Conservation (phyloP, 176 grass and related monocot species). For the Musa beccarii region DNA sequence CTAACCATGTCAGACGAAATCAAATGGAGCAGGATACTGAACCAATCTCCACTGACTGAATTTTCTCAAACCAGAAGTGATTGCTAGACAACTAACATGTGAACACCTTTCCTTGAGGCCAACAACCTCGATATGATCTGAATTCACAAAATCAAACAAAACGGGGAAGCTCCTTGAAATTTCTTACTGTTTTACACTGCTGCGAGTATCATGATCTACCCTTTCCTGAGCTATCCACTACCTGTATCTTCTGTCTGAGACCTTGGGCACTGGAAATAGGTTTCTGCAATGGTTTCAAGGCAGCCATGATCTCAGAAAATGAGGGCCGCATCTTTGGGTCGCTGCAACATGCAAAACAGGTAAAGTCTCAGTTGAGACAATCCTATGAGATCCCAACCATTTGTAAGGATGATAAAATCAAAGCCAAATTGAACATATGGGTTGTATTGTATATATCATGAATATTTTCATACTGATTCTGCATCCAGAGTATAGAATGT, state of each 20-base stretch:
- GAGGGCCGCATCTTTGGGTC: conserved; percentile 77
- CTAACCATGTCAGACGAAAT: not conserved
- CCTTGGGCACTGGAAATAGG: conserved; percentile 40
- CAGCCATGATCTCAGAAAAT: conserved; percentile 80
- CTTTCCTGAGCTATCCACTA: conserved; percentile 30
- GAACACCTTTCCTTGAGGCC: not conserved
- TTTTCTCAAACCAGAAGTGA: not conserved
- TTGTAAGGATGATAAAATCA: not conserved
- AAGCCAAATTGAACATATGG: not conserved
- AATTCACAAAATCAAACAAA: conserved; percentile 1
- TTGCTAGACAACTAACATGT: not conserved
- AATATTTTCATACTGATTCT: no score
- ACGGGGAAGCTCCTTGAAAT: not conserved
- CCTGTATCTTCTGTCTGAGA: conserved; percentile 46
- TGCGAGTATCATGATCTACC: not conserved
- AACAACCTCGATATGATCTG: not conserved
- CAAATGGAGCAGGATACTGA: not conserved
- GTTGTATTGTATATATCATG: no score
- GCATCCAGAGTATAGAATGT: no score
- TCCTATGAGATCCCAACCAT: not conserved
- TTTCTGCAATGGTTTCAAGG: conserved; percentile 70
- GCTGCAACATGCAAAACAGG: conserved; percentile 32
- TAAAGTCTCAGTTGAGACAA: not conserved
- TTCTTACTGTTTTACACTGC: not conserved
- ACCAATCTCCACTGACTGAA: not conserved